Evolutionary conservation across 2,329 filamentous ascomycete genomes (phyloP), one percentile per base, ranked within the genome.

Genomic region (Fusarium praegraminearum): DNA sequence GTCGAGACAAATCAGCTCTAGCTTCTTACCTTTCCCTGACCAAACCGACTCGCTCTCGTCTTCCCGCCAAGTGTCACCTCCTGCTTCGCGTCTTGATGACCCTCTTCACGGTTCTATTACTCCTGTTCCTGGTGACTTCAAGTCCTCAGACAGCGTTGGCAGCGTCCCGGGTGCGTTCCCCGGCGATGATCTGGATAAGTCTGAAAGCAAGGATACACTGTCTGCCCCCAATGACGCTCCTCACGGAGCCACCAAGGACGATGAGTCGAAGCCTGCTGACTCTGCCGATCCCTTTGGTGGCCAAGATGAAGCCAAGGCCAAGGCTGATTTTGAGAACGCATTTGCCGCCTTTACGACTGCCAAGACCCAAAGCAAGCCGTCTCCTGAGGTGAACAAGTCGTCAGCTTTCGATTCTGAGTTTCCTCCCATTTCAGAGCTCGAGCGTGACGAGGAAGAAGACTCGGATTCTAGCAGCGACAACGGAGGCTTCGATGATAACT

Each of bases 401-500:
- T 78, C 86, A 4, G 83, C 80, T 57, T 91, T 93, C 73, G 86
- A 90, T 75, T 86, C 89, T 24, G 96, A 98, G 77, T 98, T 98
- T 76, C 96, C 96, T 33, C 96, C 95, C 1, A 97, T 98, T 64
- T 90, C 91, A n/a, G 93, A 95, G 77, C 82, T 98, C 61, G 91
- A 92, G 66, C 73, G 73, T 45, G 86, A 95, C 18, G 86, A 95
- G 5, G 86, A 95, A 22, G 91, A 97, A n/a, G 59, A 64, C 18
- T 94, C 92, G 32, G 93, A 97, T 62, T 91, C 90, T 32, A 91
- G 90, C 57, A 92, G 89, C 63, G 92, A 93, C 49, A 87, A 88
- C 50, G 93, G 93, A 43, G 93, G 94, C 0, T 98, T 98, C 76
- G 95, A 97, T 51, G 96, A 99, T 76, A 91, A 98, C 78, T 98